Conservation (phyloP, 108 stramenopile species). For the Skeletonema menzelii region DNA sequence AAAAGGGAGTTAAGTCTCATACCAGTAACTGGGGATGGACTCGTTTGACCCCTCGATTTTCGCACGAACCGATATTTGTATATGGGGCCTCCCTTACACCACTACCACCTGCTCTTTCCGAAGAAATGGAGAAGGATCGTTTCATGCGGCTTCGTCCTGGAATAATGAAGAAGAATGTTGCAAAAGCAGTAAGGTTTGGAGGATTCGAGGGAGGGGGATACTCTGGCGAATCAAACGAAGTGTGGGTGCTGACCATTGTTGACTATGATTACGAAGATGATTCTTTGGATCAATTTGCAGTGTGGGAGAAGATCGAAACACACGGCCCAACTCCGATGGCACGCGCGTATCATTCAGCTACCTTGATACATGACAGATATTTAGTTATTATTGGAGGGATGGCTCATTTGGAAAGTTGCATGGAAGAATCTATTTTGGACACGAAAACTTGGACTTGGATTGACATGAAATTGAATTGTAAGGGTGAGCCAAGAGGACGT, state of each 20-base stretch:
- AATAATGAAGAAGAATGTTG: background rate
- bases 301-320: constrained; percentile 14
- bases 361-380: constrained; percentile 50
- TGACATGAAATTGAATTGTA: constrained; percentile 2
- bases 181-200: constrained; percentile 56
- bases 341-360: constrained; percentile 68
- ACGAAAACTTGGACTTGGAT: constrained; percentile 62
- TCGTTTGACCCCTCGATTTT: background rate
- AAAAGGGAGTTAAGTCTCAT: background rate
- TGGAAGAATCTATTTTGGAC: constrained; percentile 49
- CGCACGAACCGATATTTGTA: constrained; percentile 17
- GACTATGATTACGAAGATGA: constrained; percentile 2
- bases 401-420: constrained; percentile 43
- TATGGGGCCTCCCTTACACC: constrained; percentile 56
- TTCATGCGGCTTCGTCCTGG: background rate
- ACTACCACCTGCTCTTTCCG: background rate
- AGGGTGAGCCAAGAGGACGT: constrained; percentile 41
- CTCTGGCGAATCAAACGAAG: constrained; percentile 54
- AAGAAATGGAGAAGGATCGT: constrained; percentile 17
- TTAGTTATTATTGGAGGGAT: constrained; percentile 63
- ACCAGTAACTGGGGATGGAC: background rate
- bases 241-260: constrained; percentile 42
- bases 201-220: constrained; percentile 70
- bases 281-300: background rate
- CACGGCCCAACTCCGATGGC: constrained; percentile 3